A percentile compares a stretch with the other conserved stretches of the same genome.
Evolutionary conservation across 2,329 filamentous ascomycete species (phyloP).

Genomic region (Trichoderma endophyticum): DNA sequence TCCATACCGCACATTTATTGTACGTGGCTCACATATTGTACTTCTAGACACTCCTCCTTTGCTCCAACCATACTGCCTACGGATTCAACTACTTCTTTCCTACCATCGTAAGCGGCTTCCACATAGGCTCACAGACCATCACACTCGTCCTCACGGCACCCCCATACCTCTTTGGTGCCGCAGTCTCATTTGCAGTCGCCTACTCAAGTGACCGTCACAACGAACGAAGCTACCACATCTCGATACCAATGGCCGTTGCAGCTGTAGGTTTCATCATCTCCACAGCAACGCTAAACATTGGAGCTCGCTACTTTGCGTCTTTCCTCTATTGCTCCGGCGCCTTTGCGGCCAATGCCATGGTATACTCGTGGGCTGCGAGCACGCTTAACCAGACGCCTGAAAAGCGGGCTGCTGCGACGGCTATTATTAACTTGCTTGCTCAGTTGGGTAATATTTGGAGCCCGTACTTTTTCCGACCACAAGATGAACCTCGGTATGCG

Average conservation of each 20-base stretch:
- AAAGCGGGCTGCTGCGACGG: slow-evolving; percentile 40
- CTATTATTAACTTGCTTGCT: slow-evolving; percentile 31
- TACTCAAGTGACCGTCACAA: slow-evolving; percentile 39
- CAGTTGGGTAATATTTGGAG: slow-evolving; percentile 39
- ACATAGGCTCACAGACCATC: slow-evolving; percentile 47
- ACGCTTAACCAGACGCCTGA: slow-evolving; percentile 41
- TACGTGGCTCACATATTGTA: background rate
- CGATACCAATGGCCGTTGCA: slow-evolving; percentile 37
- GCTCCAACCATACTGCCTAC: slow-evolving; percentile 47
- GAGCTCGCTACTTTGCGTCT: slow-evolving; percentile 31
- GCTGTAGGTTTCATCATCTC: slow-evolving; percentile 38
- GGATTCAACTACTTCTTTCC: slow-evolving; percentile 40
- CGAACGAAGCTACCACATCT: slow-evolving; percentile 44
- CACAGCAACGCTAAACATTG: slow-evolving; percentile 26
- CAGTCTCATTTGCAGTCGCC: slow-evolving; percentile 25
- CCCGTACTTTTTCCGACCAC: slow-evolving; percentile 40
- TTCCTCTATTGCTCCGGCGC: slow-evolving; percentile 34
- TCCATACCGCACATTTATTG: no score
- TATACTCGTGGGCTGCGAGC: slow-evolving; percentile 38
- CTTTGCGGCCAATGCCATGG: slow-evolving; percentile 38
- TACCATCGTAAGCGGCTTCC: slow-evolving; percentile 21
- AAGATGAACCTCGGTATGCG: slow-evolving; percentile 38
- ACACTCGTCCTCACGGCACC: slow-evolving; percentile 47
- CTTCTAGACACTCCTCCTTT: slow-evolving; percentile 37
- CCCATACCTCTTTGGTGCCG: slow-evolving; percentile 32